Evolutionary conservation across 208 protist species (phyloP), one percentile per base, ranked within the genome.

Genomic region (Crithidia thermophila): DNA sequence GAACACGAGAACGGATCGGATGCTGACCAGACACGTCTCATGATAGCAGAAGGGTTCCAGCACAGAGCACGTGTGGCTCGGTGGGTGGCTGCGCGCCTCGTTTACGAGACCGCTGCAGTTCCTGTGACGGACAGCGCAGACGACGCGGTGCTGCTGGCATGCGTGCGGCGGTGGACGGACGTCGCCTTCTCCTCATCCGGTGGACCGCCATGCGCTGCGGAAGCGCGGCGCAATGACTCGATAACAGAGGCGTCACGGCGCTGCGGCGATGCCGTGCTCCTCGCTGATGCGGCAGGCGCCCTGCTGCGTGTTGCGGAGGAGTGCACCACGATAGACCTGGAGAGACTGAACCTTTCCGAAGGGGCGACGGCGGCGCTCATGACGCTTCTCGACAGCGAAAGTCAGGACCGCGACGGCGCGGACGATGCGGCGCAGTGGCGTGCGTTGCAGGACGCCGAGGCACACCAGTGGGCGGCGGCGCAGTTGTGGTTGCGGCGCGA

Each of bases 151-250:
- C 72, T 87, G 56, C 36, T 87, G 34, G 80, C 77, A 14, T 89
- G 77, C 36, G 47, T 92, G 34, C 86, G 83, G 6, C 81, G 86
- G 9, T 87, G 84, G 72, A 81, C 85, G 5, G 77, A 87, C 20
- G 52, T 92, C 5, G 59, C 53, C 36, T 75, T 67, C 43, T 61
- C 61, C 5, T n/a, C n/a, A n/a, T n/a, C n/a, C n/a, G n/a, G n/a
- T n/a, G n/a, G n/a, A n/a, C n/a, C n/a, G n/a, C n/a, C n/a, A n/a
- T n/a, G n/a, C 5, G 20, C 18, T 21, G 1, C 49, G 4, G 20
- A 33, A 25, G 46, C 46, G 23, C 4, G 14, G 18, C n/a, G n/a
- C n/a, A n/a, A n/a, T n/a, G n/a, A n/a, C n/a, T n/a, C n/a, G 11
- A 53, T 20, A 13, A n/a, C n/a, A 4, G 42, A 37, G 4, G 6